Base-by-base conservation (phyloP, 208 protist species). In the Borovskyia barvae region DNA sequence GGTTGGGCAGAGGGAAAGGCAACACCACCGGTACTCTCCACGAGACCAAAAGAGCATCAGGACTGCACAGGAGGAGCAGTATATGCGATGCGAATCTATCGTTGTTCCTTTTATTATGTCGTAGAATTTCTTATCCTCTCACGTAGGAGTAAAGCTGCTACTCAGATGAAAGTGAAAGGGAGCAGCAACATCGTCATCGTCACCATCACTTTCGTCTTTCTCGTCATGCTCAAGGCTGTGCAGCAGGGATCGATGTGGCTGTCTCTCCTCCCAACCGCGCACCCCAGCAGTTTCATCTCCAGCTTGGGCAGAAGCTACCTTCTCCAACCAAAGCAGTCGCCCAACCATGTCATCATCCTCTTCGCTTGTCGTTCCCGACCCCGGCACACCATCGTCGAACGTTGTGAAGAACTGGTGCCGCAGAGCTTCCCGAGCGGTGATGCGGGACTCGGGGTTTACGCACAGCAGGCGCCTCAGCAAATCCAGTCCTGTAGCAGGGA, bases 381-480 rank as follows among this genome's bases (percentile, higher is more conserved):
- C 33, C 33, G 33, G 9, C 14, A 15, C 9, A 8, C 9, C 33
- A 39, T 39, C 33, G 33, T 39, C 33, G 33, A 8, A 8, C 8
- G 33, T 14, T 63, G 25, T 24, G 45, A 95, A 43, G 45, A 93
- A 95, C 0, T 84, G 82, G 45, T 95, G 86, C 28, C 28, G 36
- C 19, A 93, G 72, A 3, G 83, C 86, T 14, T 80, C 84, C 2
- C 63, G 54, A 0, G 66, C 28, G 4, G 86, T 83, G 59, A 93
- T 73, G 36, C 90, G 83, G 24, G 66, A 53, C 43, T 72, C 60
- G 1, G 82, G 84, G 33, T 78, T 43, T 5, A 82, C 24, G 9
- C 60, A 40, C 29, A 95, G 73, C 84, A 95, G 85, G 22, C 74
- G 67, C 32, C 75, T 67, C 25, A 93, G 72, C 11, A 95, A 58